These are phyloP conservation scores for Agrostemma githago DNA, from an alignment of 148 eudicot species.

Conservation along the genomic window DNA sequence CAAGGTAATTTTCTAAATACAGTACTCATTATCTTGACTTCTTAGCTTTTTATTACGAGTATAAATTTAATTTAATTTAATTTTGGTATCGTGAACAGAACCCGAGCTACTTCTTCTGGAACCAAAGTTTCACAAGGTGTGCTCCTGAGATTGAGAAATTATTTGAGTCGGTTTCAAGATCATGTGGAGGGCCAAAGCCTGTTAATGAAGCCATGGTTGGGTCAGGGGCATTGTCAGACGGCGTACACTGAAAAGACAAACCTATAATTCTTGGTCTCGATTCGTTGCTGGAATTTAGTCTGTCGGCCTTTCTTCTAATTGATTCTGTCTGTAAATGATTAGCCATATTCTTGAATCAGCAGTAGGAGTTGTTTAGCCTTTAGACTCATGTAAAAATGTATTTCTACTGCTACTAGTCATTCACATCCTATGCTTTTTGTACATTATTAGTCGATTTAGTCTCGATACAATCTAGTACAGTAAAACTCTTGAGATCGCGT, in stretches of 20 bases:
- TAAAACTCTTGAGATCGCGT: background rate
- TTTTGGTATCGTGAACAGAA: constrained; percentile 39
- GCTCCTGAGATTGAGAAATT: constrained; percentile 92
- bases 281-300: constrained; percentile 7
- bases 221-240: constrained; percentile 64
- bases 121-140: constrained; percentile 74
- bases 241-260: constrained; percentile 15
- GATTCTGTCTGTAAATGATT: constrained; percentile 11
- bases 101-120: constrained; percentile 87
- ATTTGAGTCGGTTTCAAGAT: constrained; percentile 86
- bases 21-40: background rate
- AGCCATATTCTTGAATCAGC: background rate
- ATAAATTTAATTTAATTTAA: background rate
- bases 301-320: background rate
- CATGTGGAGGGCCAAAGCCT: constrained; percentile 88
- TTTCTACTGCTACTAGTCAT: background rate
- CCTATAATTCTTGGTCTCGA: background rate
- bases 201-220: constrained; percentile 62
- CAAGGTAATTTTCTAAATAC: constrained; percentile 46
- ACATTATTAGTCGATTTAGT: background rate
- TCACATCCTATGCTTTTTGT: background rate
- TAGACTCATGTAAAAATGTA: background rate
- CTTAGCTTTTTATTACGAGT: background rate
- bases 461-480: background rate
- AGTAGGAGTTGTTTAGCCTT: background rate